Percentiles rank a stretch among this genome's conserved stretches.
Evolutionary conservation across 1,139 yeast genomes (phyloP).

Genomic region (Kurtzmaniella natalensis): DNA sequence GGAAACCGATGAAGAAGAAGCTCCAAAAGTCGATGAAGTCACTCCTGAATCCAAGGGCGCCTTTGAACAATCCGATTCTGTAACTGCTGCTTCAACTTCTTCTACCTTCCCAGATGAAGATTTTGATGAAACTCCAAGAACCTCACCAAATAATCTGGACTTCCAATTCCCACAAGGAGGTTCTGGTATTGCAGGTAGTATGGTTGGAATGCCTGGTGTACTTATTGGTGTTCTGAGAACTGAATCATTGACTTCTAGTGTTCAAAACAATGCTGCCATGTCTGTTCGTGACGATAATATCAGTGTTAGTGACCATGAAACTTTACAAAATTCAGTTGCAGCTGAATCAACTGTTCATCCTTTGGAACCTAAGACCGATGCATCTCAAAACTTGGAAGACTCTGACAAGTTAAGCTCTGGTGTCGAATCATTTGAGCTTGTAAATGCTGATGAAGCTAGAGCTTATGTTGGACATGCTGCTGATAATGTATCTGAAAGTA

Average conservation of each 20-base stretch:
- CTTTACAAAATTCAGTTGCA: slow-evolving; percentile 34
- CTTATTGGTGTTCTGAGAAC: slow-evolving; percentile 52
- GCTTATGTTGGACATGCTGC: slow-evolving; percentile 11
- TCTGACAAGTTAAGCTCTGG: slow-evolving; percentile 44
- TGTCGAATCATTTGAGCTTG: slow-evolving; percentile 50
- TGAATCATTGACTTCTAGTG: slow-evolving; percentile 83
- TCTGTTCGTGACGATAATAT: slow-evolving; percentile 76
- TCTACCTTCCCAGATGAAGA: slow-evolving; percentile 30
- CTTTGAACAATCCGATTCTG: slow-evolving; percentile 13
- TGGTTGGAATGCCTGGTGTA: slow-evolving; percentile 47
- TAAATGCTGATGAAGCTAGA: slow-evolving; percentile 45
- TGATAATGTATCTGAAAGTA: slow-evolving; percentile 10
- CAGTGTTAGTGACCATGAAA: slow-evolving; percentile 58
- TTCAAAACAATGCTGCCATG: slow-evolving; percentile 85
- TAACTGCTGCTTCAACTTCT: slow-evolving; percentile 34
- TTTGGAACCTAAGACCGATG: slow-evolving; percentile 11
- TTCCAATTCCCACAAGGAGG: slow-evolving; percentile 48
- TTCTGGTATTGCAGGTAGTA: slow-evolving; percentile 36
- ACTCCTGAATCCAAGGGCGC: slow-evolving; percentile 15
- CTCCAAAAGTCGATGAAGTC: slow-evolving; percentile 16
- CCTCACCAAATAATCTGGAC: slow-evolving; percentile 54
- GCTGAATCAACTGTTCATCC: slow-evolving; percentile 4
- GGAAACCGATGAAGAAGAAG: slow-evolving; percentile 8
- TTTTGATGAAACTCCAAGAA: slow-evolving; percentile 47
- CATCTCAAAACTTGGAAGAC: slow-evolving; percentile 15